Conservation (phyloP, 805 yeast genomes). For the Cephaloascus albidus region DNA sequence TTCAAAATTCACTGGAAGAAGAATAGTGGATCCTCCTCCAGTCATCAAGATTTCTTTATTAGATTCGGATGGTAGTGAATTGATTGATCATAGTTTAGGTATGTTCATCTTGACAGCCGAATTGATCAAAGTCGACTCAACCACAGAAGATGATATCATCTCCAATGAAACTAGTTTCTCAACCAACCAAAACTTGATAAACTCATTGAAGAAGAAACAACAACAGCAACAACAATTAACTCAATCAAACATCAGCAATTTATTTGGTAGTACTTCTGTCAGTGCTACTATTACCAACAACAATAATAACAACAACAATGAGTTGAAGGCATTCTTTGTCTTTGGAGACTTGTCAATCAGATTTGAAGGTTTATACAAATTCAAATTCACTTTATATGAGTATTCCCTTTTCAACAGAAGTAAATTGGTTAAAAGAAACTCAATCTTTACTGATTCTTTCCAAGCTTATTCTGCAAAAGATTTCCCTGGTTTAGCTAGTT, state of each 20-base stretch:
- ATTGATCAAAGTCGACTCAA: background rate
- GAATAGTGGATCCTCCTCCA: constrained; percentile 9
- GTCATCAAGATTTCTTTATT: constrained; percentile 5
- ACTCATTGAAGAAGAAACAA: background rate
- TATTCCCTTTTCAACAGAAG: constrained; percentile 1
- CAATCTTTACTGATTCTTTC: constrained; percentile 9
- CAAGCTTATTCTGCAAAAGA: constrained; percentile 18
- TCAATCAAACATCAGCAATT: background rate
- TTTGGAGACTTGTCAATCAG: constrained; percentile 7
- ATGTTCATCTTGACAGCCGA: constrained; percentile 5
- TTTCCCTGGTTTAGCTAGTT: constrained; percentile 19
- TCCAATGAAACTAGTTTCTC: background rate
- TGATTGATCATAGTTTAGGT: constrained; percentile 5
- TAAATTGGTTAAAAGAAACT: constrained; percentile 8
- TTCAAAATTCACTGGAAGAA: constrained; percentile 5
- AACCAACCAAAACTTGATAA: background rate
- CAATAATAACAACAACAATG: constrained; percentile 6
- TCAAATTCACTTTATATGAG: constrained; percentile 6
- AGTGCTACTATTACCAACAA: constrained; percentile 6
- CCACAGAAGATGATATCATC: background rate
- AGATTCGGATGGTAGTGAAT: constrained; percentile 2
- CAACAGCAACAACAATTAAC: background rate
- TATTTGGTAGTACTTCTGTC: constrained; percentile 5
- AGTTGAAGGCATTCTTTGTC: constrained; percentile 7
- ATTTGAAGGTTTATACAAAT: constrained; percentile 6